These are phyloP conservation scores for Metschnikowia kunwiensis DNA, from an alignment of 805 yeast species.

Conservation along the genomic window DNA sequence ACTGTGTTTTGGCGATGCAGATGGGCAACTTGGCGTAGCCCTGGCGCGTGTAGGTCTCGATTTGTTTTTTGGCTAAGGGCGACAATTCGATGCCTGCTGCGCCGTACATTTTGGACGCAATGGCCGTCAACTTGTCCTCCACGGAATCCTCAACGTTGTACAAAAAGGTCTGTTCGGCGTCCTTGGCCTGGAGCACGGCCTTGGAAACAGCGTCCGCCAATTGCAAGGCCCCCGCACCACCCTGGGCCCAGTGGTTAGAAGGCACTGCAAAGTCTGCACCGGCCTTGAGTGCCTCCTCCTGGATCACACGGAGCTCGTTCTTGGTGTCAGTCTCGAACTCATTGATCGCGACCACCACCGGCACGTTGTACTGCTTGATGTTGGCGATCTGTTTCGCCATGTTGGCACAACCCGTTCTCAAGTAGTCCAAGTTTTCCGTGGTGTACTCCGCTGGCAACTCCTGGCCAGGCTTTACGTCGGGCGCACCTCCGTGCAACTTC, in stretches of 20 bases:
- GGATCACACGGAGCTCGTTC: slow-evolving; percentile 76
- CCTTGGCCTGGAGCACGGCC: slow-evolving; percentile 46
- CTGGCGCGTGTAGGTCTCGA: slow-evolving; percentile 76
- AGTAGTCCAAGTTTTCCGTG: slow-evolving; percentile 74
- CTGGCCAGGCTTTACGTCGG: slow-evolving; percentile 93
- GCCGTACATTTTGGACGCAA: slow-evolving; percentile 90
- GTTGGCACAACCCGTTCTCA: slow-evolving; percentile 79
- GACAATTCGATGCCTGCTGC: slow-evolving; percentile 80
- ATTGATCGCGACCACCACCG: slow-evolving; percentile 94
- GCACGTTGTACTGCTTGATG: slow-evolving; percentile 79
- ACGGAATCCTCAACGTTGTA: slow-evolving; percentile 71
- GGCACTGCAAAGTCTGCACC: slow-evolving; percentile 92
- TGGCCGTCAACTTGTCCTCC: slow-evolving; percentile 72
- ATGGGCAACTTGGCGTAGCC: slow-evolving; percentile 90
- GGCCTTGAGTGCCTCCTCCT: slow-evolving; percentile 77
- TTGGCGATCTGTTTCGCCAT: slow-evolving; percentile 87
- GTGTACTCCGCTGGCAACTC: slow-evolving; percentile 78
- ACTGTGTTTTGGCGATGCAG: slow-evolving; percentile 97
- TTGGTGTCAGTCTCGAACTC: slow-evolving; percentile 78
- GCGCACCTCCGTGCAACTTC: slow-evolving; percentile 96
- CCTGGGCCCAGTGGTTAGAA: slow-evolving; percentile 93
- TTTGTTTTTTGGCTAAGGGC: slow-evolving; percentile 76
- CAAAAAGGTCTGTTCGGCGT: slow-evolving; percentile 45
- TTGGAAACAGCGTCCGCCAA: slow-evolving; percentile 81
- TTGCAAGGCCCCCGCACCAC: slow-evolving; percentile 85